Base-by-base conservation (phyloP, 2,329 filamentous ascomycete genomes). In the Curvularia hawaiiensis region DNA sequence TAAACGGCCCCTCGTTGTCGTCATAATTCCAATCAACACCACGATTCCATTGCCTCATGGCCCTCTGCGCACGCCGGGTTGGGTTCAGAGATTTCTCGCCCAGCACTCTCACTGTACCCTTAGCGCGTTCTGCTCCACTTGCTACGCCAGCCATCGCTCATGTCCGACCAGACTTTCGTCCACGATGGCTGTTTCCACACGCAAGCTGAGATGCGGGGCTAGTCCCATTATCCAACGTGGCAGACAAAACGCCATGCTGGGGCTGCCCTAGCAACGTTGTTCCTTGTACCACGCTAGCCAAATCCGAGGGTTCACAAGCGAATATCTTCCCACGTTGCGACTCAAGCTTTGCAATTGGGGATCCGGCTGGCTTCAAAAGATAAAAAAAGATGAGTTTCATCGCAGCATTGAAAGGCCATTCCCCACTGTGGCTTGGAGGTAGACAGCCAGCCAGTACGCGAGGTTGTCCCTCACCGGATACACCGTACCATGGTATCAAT, bases 201-300 rank as follows among this genome's bases (percentile, higher is more conserved):
- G 38, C 52, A 48, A 47, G 56, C 56, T 58, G 56, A 55, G 35
- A 38, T 50, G 47, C 38, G 56, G 52, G 39, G 52, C 52, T 41
- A 35, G 33, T 58, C 47, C 43, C 39, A 26, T 30, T 26, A 6
- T 49, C 30, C 52, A 55, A 40, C 52, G 24, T 31, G 33, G 44
- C 47, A 43, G 38, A 35, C 38, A 50, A 18, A 38, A 55, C 35
- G 43, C 47, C 35, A 58, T 52, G 22, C 20, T 44, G 54, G 45
- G 40, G 24, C 44, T 39, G 45, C 4, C 35, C 7, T 38, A 28
- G 12, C 24, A 44, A n/a, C 41, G 31, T 41, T 44, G 54, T 57
- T 46, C 38, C 55, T 58, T 50, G 35, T 41, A 47, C 46, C 7
- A n/a, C 44, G 46, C 51, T 58, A 54, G 46, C 48, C 51, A 14